These are phyloP conservation scores for Pezicula neosporulosa DNA, from an alignment of 2,329 filamentous ascomycete species.

Conservation along the genomic window DNA sequence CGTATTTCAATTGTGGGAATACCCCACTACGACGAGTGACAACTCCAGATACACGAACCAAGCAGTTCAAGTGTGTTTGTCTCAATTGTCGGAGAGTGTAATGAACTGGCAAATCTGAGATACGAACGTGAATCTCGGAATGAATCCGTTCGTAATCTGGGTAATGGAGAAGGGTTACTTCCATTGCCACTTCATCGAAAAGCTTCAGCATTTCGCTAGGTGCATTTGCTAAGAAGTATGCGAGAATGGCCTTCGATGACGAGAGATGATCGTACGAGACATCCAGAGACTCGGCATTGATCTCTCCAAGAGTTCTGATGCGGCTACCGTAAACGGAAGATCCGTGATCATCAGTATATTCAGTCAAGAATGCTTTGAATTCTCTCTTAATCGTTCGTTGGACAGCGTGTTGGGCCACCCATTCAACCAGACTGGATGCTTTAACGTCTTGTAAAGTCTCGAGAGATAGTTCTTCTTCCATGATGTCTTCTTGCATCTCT, in stretches of 20 bases:
- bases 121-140: constrained; percentile 94
- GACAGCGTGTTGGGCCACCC: constrained; percentile 87
- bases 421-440: constrained; percentile 87
- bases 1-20: constrained; percentile 96
- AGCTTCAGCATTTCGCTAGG: constrained; percentile 94
- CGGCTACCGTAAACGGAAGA: constrained; percentile 92
- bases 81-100: constrained; percentile 94
- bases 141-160: constrained; percentile 97
- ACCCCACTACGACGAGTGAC: constrained; percentile 93
- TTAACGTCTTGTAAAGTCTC: constrained; percentile 93
- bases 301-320: constrained; percentile 91
- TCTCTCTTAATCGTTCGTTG: constrained; percentile 92
- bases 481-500: constrained; percentile 86
- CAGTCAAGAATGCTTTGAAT: constrained; percentile 95
- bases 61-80: constrained; percentile 92
- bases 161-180: constrained; percentile 92
- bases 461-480: constrained; percentile 91
- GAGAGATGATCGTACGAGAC: constrained; percentile 93
- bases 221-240: constrained; percentile 94
- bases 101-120: constrained; percentile 89
- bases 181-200: constrained; percentile 95
- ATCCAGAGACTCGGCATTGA: constrained; percentile 94
- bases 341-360: constrained; percentile 87
- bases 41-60: constrained; percentile 91
- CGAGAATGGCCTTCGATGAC: constrained; percentile 86